These are phyloP conservation scores for Ophiostoma ips DNA, from an alignment of 2,329 filamentous ascomycete genomes.

Conservation along the genomic window DNA sequence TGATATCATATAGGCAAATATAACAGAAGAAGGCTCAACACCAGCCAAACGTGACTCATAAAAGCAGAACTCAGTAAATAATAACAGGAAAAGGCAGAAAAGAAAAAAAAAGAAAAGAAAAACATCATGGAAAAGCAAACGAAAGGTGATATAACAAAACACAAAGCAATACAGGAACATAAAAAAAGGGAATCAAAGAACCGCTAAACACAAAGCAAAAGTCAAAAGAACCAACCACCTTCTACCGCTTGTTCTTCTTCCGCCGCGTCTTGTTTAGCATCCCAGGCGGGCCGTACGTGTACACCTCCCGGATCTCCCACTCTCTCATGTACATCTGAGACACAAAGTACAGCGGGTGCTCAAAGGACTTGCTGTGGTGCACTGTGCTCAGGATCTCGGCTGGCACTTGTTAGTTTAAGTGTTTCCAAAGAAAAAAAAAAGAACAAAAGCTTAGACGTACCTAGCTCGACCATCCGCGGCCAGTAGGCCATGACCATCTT, in stretches of 20 bases:
- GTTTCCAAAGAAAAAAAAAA: too few relatives aligned
- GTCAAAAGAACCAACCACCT: not conserved
- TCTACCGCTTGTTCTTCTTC: not conserved
- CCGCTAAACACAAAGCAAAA: not conserved
- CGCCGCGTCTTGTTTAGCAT: not conserved
- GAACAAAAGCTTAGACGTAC: too few relatives aligned
- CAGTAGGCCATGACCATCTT: slow-evolving; percentile 21
- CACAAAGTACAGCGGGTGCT: slow-evolving; percentile 31
- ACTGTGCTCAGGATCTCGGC: slow-evolving; percentile 1
- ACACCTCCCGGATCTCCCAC: slow-evolving; percentile 20
- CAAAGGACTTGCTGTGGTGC: slow-evolving; percentile 15
- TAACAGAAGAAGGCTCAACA: not conserved
- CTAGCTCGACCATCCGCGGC: slow-evolving; percentile 14
- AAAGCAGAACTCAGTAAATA: too few relatives aligned
- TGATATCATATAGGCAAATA: not conserved
- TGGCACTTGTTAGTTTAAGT: too few relatives aligned
- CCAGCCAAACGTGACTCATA: too few relatives aligned
- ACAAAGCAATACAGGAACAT: not conserved
- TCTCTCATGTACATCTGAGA: slow-evolving; percentile 30
- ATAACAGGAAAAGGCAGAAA: too few relatives aligned
- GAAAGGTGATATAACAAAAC: too few relatives aligned
- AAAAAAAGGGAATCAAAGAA: not conserved
- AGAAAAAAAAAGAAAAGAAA: not conserved
- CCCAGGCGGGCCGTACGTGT: not conserved
- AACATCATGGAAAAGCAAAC: not conserved